A percentile compares a stretch with the other conserved stretches of the same genome.
Evolutionary conservation across 805 yeast genomes (phyloP).

Genomic region (Ogataea sp.): DNA sequence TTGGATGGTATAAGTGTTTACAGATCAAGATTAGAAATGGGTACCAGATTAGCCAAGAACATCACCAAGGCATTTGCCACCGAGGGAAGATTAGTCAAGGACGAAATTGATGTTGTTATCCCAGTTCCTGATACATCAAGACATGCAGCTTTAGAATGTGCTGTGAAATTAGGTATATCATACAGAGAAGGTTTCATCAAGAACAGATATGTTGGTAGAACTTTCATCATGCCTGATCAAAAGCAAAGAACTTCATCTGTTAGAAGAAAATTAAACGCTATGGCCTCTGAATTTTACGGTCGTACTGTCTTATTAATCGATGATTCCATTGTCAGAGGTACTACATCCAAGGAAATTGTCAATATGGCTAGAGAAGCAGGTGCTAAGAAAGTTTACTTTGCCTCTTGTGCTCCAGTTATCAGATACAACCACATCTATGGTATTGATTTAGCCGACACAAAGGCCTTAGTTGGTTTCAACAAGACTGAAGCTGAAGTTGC

Average conservation of each 20-base stretch:
- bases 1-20: constrained; percentile 96
- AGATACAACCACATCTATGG: constrained; percentile 95
- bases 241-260: constrained; percentile 89
- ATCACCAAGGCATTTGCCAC: constrained; percentile 34
- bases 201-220: constrained; percentile 94
- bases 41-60: constrained; percentile 74
- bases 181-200: constrained; percentile 97
- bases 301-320: constrained; percentile 86
- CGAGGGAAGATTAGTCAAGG: constrained; percentile 34
- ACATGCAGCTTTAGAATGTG: constrained; percentile 88
- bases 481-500: constrained; percentile 72
- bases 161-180: constrained; percentile 70
- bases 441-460: constrained; percentile 92
- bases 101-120: constrained; percentile 83
- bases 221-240: constrained; percentile 98
- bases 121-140: constrained; percentile 99
- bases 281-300: constrained; percentile 85
- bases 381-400: constrained; percentile 89
- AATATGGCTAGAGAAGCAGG: constrained; percentile 99
- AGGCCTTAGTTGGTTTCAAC: constrained; percentile 84
- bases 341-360: constrained; percentile 93
- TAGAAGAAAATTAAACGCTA: constrained; percentile 90
- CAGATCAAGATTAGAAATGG: constrained; percentile 90
- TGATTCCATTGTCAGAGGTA: constrained; percentile 96
- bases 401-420: constrained; percentile 98